A percentile compares a stretch with the other conserved stretches of the same genome.
phyloP scores from a whole-genome alignment of 225 moss, liverwort and hornwort species.

The Anthoceros angustus region DNA sequence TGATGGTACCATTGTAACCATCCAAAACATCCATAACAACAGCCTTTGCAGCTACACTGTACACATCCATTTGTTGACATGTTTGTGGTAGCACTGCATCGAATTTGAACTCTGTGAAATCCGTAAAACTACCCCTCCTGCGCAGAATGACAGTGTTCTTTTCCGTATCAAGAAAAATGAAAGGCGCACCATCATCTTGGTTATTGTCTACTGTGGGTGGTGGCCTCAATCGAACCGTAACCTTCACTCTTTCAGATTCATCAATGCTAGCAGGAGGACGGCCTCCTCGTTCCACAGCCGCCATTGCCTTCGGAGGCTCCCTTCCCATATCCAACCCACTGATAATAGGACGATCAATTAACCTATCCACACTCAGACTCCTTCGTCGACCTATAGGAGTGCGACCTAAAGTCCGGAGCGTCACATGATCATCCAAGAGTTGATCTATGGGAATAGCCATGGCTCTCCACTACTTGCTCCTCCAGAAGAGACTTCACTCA shows the following conservation, averaged over 20 bases:
- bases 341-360: not conserved
- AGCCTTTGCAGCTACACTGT: conserved; percentile 37
- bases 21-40: conserved; percentile 2
- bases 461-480: not conserved
- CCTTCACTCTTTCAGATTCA: conserved; percentile 46
- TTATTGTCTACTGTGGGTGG: conserved; percentile 50
- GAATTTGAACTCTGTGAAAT: conserved; percentile 79
- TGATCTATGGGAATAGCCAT: not conserved
- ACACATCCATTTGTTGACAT: conserved; percentile 59
- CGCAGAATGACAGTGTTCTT: conserved; percentile 68
- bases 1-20: not conserved
- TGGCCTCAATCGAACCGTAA: conserved; percentile 41
- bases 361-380: not conserved
- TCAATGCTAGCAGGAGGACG: not conserved
- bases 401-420: not conserved
- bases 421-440: not conserved
- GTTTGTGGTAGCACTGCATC: conserved; percentile 59
- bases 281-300: not conserved
- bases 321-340: not conserved
- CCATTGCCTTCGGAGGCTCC: not conserved
- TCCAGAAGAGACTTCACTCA: not conserved
- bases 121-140: conserved; percentile 69
- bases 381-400: not conserved
- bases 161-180: conserved; percentile 61
- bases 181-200: conserved; percentile 52